Evolutionary conservation across 2,329 filamentous ascomycete genomes (phyloP).

Genomic region (Sarocladiaceae sp.): DNA sequence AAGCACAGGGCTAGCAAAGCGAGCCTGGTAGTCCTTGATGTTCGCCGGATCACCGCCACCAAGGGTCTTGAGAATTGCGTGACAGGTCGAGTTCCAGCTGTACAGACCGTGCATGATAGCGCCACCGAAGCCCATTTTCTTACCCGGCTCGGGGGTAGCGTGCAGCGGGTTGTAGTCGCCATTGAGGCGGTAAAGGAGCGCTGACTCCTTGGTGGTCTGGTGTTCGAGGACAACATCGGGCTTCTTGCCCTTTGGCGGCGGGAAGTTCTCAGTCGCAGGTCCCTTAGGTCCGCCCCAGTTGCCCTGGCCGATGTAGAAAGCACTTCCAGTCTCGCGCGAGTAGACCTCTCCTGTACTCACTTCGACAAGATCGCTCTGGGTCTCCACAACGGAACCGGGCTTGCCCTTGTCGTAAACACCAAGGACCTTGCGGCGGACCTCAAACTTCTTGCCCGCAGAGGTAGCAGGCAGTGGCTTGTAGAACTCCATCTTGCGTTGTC

Average conservation of each 20-base stretch:
- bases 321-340: conserved; percentile 61
- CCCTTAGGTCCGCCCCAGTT: conserved; percentile 89
- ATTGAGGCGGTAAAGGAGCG: conserved; percentile 78
- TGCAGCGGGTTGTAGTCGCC: conserved; percentile 95
- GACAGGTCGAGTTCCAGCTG: conserved; percentile 77
- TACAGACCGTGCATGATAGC: conserved; percentile 86
- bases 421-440: conserved; percentile 71
- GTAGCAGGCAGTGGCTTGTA: conserved; percentile 70
- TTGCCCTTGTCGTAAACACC: conserved; percentile 91
- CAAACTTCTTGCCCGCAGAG: conserved; percentile 69
- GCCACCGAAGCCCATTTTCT: conserved; percentile 88
- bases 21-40: conserved; percentile 81
- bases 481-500: conserved; percentile 76
- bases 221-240: conserved; percentile 68
- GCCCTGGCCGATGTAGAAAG: conserved; percentile 76
- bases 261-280: conserved; percentile 72
- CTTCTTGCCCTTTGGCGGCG: conserved; percentile 68
- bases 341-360: conserved; percentile 66
- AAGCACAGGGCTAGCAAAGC: conserved; percentile 80
- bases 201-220: conserved; percentile 68
- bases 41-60: conserved; percentile 76
- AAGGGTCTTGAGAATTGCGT: conserved; percentile 67
- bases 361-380: conserved; percentile 73
- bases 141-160: conserved; percentile 77
- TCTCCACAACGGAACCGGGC: conserved; percentile 76